Base-by-base conservation (phyloP, 495 filamentous ascomycete species). In the Hamigera avellanea region DNA sequence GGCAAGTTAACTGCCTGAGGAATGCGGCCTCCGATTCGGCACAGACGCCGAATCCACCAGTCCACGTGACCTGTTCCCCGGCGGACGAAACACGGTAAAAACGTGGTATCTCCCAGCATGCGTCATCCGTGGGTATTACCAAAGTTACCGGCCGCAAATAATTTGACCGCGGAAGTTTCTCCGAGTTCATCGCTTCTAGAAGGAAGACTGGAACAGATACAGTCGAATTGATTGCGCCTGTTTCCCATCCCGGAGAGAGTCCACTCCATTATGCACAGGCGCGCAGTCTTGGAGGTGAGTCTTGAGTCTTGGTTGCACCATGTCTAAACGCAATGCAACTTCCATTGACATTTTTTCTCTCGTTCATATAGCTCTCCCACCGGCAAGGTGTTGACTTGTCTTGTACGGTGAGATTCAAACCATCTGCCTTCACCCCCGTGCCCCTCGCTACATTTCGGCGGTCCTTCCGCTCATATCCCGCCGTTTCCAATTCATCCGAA, bases 221-320 rank as follows among this genome's bases (percentile, higher is more conserved):
- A 23, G 21, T 5, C 21, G 9, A 9, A 23, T 9, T 9, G 9
- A 5, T 23, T 9, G 21, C 21, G 21, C 30, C 30, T 15, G 15
- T 32, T 14, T 21, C 33, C n/a, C 13, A 2, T 23, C 17, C 33
- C 14, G 8, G 32, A 19, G 33, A 35, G 33, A 26, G 33, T 15
- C 21, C 19, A 14, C 36, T 39, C 29, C 33, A 49, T 39, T 34
- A 64, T 66, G 62, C 54, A 60, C 41, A 48, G 55, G 43, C 54
- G 55, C 37, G 52, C 55, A 37, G 48, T 56, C 13, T 49, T 46
- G 37, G 54, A 56, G 55, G 62, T 66, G 35, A 51, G 48, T 40
- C n/a, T n/a, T n/a, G n/a, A n/a, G n/a, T n/a, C n/a, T n/a, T n/a
- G n/a, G n/a, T n/a, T n/a, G n/a, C n/a, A n/a, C n/a, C n/a, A n/a